Evolutionary conservation across 2,329 filamentous ascomycete genomes (phyloP), one percentile per base, ranked within the genome.

Genomic region (Fulvia fulva): DNA sequence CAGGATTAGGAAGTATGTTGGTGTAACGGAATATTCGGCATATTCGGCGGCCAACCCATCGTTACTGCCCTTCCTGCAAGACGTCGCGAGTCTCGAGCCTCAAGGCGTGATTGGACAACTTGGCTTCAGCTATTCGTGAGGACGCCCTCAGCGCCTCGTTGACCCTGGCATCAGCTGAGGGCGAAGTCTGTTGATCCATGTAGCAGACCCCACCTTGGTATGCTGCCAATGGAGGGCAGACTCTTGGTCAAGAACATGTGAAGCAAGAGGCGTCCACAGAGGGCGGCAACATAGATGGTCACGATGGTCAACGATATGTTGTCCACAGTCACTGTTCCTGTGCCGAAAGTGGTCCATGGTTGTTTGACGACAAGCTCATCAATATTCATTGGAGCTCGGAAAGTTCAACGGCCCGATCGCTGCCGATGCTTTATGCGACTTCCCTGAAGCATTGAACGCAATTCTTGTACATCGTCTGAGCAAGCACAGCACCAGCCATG

Each of bases 401-500:
- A 41, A 41, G 14, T 41, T 41, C 16, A 41, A 14, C 37, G 37
- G 37, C 37, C 37, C 16, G 37, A 19, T 41, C 16, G 37, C n/a
- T 19, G 37, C 14, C 37, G 37, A 41, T 9, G 5, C n/a, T 41
- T n/a, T 19, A 41, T 41, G 37, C 37, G 14, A 41, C 8, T 41
- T 41, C 1, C 37, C 7, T 2, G 37, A 41, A 41, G 37, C 37
- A 41, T 41, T 41, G 37, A 41, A 41, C 37, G 7, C 5, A 14
- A 41, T 19, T 5, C 2, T 12, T 1, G 8, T n/a, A n/a, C 8
- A 19, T 19, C 16, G 14, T 19, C 7, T 19, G 37, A n/a, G 16
- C 3, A 41, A 25, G 44, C 21, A 50, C 26, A 50, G n/a, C 25
- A 47, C 44, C 21, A 32, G 50, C 37, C 45, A 78, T 78, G 77